Evolutionary conservation across 371 early-diverging fungal species (phyloP).

Genomic region (Coemansia sp.): DNA sequence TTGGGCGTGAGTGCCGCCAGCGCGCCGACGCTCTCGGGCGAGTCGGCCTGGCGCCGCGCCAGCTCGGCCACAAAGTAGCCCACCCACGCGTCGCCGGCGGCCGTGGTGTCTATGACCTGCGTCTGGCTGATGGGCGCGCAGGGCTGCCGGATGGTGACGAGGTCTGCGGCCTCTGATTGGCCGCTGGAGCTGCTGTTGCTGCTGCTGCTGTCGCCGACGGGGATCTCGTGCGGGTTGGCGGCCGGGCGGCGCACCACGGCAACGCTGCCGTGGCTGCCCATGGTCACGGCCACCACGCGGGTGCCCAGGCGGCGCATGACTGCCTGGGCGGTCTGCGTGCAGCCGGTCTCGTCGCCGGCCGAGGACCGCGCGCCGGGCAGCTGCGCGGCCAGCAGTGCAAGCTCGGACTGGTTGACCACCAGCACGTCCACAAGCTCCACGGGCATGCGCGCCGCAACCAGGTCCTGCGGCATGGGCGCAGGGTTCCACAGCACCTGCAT

Average conservation of each 20-base stretch:
- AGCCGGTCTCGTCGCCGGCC: background rate
- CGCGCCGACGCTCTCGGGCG: constrained; percentile 32
- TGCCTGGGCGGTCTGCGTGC: constrained; percentile 11
- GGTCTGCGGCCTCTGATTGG: no score
- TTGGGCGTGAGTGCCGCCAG: constrained; percentile 21
- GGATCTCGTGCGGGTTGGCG: constrained; percentile 49
- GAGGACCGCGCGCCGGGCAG: constrained; percentile 6
- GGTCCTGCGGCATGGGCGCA: constrained; percentile 70
- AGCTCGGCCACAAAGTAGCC: constrained; percentile 76
- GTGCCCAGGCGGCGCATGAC: constrained; percentile 30
- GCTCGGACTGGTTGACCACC: constrained; percentile 80
- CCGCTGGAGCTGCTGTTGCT: no score
- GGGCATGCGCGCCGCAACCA: constrained; percentile 55
- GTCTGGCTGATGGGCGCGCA: constrained; percentile 54
- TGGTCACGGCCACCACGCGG: constrained; percentile 65
- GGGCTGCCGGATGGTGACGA: constrained; percentile 15
- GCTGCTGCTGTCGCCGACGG: constrained; percentile 6
- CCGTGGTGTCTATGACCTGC: constrained; percentile 67
- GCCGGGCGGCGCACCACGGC: constrained; percentile 57
- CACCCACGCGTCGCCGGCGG: constrained; percentile 82
- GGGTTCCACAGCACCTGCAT: constrained; percentile 81
- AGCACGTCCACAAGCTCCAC: constrained; percentile 71
- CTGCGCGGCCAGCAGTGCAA: constrained; percentile 52
- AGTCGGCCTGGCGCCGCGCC: constrained; percentile 29
- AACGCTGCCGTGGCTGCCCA: constrained; percentile 61